Evolutionary conservation across 768 basidiomycete genomes (phyloP).

Genomic region (Baorangia bicolor): DNA sequence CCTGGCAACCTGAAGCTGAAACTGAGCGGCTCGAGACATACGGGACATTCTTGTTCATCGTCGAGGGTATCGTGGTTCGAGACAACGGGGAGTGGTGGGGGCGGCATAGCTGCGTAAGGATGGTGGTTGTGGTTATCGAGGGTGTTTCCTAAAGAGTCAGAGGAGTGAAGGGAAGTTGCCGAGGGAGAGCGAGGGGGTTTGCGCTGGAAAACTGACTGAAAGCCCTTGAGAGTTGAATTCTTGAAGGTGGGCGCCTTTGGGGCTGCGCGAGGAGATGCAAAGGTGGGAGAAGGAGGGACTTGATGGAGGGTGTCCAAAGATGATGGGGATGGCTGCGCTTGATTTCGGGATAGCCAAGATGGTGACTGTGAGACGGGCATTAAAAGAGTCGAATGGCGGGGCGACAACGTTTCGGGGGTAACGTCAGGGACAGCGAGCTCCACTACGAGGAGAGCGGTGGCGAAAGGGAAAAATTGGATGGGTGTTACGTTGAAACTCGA

Average conservation of each 20-base stretch:
- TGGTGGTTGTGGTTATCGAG: slow-evolving; percentile 41
- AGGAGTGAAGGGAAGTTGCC: slow-evolving; percentile 49
- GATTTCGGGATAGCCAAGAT: slow-evolving; percentile 42
- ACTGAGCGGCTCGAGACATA: slow-evolving; percentile 93
- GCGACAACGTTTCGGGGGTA: neutral
- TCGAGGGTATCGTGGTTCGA: slow-evolving; percentile 60
- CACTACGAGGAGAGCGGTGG: no score
- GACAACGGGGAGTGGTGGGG: slow-evolving; percentile 71
- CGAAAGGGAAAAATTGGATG: no score
- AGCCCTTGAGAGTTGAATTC: slow-evolving; percentile 34
- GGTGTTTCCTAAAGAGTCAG: slow-evolving; percentile 39
- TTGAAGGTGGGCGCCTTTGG: slow-evolving; percentile 35
- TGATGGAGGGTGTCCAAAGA: slow-evolving; percentile 30
- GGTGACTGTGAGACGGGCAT: slow-evolving; percentile 33
- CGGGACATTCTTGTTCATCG: slow-evolving; percentile 91
- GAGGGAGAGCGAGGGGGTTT: slow-evolving; percentile 45
- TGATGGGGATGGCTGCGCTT: slow-evolving; percentile 33
- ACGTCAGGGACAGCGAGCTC: neutral
- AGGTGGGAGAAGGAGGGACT: slow-evolving; percentile 46
- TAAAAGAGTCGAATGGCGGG: neutral
- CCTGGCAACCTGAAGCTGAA: slow-evolving; percentile 92
- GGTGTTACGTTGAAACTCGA: slow-evolving; percentile 5
- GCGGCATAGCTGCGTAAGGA: slow-evolving; percentile 59
- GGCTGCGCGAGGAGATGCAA: slow-evolving; percentile 35
- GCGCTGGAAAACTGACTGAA: slow-evolving; percentile 56